Percentiles rank a stretch among this genome's conserved stretches.
Evolutionary conservation across 2,329 filamentous ascomycete genomes (phyloP).

Genomic region (Colletotrichum tamarilloi): DNA sequence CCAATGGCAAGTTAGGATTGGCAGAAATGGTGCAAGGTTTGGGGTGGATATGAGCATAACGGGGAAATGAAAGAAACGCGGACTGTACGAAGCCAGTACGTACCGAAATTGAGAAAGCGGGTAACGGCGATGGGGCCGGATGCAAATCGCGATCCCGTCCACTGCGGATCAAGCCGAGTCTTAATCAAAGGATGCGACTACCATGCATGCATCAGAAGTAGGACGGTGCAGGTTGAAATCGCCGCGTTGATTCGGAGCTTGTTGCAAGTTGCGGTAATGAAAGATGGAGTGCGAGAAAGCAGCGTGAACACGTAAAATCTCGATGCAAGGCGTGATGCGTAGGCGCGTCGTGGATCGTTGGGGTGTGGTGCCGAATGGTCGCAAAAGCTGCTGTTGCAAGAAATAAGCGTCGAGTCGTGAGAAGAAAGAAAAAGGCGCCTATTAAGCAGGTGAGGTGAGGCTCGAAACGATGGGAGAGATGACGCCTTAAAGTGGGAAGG

Average conservation of each 20-base stretch:
- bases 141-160: conserved; percentile 33
- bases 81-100: conserved; percentile 1
- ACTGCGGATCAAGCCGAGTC: conserved; percentile 35
- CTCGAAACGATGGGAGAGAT: neutral
- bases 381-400: neutral
- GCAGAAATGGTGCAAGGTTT: neutral
- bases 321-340: no score
- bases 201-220: conserved; percentile 28
- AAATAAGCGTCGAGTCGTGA: neutral
- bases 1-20: neutral
- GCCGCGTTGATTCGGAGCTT: conserved; percentile 7
- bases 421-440: neutral
- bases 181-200: conserved; percentile 26
- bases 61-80: conserved; percentile 3
- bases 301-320: neutral
- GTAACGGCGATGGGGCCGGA: conserved; percentile 31
- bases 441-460: neutral
- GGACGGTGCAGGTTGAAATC: conserved; percentile 4
- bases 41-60: neutral
- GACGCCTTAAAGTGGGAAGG: conserved; percentile 13
- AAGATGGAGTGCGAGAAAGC: neutral
- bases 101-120: conserved; percentile 20
- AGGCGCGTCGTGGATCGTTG: neutral
- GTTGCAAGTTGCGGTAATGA: neutral
- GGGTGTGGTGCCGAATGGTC: neutral